Base-by-base conservation (phyloP, 805 yeast species). In the Crinitomyces ghanaensis region DNA sequence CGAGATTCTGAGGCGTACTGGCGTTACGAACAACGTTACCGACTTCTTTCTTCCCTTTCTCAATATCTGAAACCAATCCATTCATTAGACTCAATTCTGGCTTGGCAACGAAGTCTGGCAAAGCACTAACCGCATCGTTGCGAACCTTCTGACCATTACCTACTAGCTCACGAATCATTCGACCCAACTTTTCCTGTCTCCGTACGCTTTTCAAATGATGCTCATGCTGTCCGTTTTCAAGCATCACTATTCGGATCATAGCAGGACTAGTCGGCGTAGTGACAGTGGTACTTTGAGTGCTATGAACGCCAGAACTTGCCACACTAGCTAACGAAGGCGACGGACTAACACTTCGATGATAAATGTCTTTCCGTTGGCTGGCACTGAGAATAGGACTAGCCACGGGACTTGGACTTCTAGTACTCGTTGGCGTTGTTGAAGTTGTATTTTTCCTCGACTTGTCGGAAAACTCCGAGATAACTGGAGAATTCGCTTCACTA, bases 191-290 rank as follows among this genome's bases (percentile, higher is more conserved):
- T 48, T 69, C 61, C 53, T 66, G 57, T 37, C 68, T 49, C 39
- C 61, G 42, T 5, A 88, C 76, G 28, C 77, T 75, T 38, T 73
- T 68, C 39, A 88, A 62, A 51, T 73, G 74, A 56, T 88, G 98
- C 48, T 72, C 82, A 55, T 88, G 98, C n/a, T n/a, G n/a, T 8
- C 93, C 93, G 44, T 77, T 77, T 3, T 46, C 50, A 19, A 36
- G 35, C 12, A 46, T 32, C 17, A 39, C 34, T 23, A 55, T 37
- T 20, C 61, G 45, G 21, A 19, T 31, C 21, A 25, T 19, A 6
- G 36, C n/a, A 22, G 21, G 4, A 8, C 15, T 23, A 15, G 28
- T 14, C 27, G 21, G 25, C 11, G 31, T n/a, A n/a, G n/a, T n/a
- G n/a, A n/a, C n/a, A n/a, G n/a, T n/a, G n/a, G n/a, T n/a, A n/a